Conservation (phyloP, 768 basidiomycete genomes). For the Harrya chromipes region DNA sequence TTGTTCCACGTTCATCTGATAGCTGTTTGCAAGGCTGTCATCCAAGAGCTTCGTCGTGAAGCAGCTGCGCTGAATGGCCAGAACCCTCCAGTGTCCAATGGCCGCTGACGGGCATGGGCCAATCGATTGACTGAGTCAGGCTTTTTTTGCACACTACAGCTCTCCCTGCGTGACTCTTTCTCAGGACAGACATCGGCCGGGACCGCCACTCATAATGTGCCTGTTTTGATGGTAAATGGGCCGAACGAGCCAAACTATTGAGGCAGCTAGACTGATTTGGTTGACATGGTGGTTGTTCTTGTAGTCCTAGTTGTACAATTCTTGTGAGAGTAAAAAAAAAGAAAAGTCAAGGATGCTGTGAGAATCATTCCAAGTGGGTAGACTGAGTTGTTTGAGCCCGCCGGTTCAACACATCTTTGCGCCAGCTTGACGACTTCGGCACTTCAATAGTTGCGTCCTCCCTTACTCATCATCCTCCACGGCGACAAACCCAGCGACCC, state of each 20-base stretch:
- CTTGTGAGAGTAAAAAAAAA: not conserved
- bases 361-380: conserved; percentile 1
- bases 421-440: not conserved
- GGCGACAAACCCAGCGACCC: conserved; percentile 7
- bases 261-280: conserved; percentile 19
- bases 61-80: conserved; percentile 41
- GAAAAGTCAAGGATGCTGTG: conserved; percentile 3
- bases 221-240: conserved; percentile 10
- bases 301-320: conserved; percentile 12
- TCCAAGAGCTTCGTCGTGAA: conserved; percentile 80
- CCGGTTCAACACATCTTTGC: not conserved
- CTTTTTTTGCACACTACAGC: not conserved
- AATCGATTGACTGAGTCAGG: not conserved
- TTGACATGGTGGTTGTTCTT: conserved; percentile 14
- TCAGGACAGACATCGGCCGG: not conserved
- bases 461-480: conserved; percentile 1
- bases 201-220: conserved; percentile 2
- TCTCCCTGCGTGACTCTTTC: not conserved
- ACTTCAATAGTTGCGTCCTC: not conserved
- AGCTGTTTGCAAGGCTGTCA: conserved; percentile 58
- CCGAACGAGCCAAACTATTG: not conserved
- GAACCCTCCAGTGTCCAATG: conserved; percentile 17
- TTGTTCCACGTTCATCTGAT: conserved; percentile 3
- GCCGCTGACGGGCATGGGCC: conserved; percentile 13
- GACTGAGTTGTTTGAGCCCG: too few species aligned